Evolutionary conservation across 2,329 filamentous ascomycete species (phyloP).

Genomic region (Aspergillus ruber): DNA sequence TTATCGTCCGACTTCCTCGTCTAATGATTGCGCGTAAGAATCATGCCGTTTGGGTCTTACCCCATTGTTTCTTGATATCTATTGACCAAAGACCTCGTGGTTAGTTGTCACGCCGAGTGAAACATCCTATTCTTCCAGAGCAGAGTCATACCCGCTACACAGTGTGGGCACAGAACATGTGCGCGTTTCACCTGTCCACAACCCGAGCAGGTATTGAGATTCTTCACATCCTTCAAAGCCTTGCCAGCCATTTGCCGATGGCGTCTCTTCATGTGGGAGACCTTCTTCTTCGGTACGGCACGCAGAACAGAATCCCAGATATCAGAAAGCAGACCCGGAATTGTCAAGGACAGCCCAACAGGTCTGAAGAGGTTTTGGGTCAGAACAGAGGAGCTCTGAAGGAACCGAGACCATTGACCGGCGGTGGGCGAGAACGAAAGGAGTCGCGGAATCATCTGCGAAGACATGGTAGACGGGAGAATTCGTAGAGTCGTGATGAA

Average conservation of each 20-base stretch:
- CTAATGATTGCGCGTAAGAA: slow-evolving; percentile 1
- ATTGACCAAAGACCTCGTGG: slow-evolving; percentile 3
- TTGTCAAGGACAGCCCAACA: slow-evolving; percentile 51
- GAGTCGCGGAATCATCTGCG: slow-evolving; percentile 20
- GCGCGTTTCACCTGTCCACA: slow-evolving; percentile 84
- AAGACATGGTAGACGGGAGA: slow-evolving; percentile 12
- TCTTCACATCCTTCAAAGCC: slow-evolving; percentile 81
- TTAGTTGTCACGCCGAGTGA: slow-evolving; percentile 1
- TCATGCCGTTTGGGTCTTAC: slow-evolving; percentile 27
- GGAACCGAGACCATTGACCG: slow-evolving; percentile 29
- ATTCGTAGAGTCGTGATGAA: slow-evolving; percentile 23
- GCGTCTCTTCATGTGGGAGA: slow-evolving; percentile 90
- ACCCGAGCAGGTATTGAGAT: slow-evolving; percentile 78
- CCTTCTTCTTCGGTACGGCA: slow-evolving; percentile 98
- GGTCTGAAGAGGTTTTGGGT: slow-evolving; percentile 55
- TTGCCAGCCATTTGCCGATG: slow-evolving; percentile 94
- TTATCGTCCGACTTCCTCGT: slow-evolving; percentile 4
- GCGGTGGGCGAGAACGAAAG: slow-evolving; percentile 10
- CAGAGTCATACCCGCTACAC: slow-evolving; percentile 64
- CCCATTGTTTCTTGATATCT: slow-evolving; percentile 45
- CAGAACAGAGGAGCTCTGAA: slow-evolving; percentile 44
- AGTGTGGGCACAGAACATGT: slow-evolving; percentile 82
- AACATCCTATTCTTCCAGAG: neutral
- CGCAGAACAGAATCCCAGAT: slow-evolving; percentile 90
- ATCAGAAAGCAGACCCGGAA: slow-evolving; percentile 66